A percentile compares a stretch with the other conserved stretches of the same genome.
These are phyloP conservation scores for Paramecium caudatum DNA, from an alignment of 73 alveolate species.

Conservation along the genomic window DNA sequence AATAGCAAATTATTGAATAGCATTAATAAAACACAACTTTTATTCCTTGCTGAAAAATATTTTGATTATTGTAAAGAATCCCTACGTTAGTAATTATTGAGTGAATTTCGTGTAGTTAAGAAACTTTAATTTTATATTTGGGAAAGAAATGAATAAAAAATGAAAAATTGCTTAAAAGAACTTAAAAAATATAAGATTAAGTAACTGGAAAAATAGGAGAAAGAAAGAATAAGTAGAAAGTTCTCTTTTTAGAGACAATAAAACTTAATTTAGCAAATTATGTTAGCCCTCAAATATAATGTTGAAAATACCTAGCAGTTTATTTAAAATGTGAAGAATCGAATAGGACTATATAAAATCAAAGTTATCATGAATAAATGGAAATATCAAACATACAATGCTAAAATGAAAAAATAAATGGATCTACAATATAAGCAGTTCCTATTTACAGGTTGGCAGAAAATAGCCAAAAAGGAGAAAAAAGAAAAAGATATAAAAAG, in stretches of 20 bases:
- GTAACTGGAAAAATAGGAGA: slow-evolving; percentile 26
- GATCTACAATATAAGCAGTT: slow-evolving; percentile 19
- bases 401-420: slow-evolving; percentile 19
- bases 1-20: slow-evolving; percentile 14
- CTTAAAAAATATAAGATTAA: background rate
- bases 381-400: background rate
- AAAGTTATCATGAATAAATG: background rate
- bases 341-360: background rate
- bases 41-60: slow-evolving; percentile 17
- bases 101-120: background rate
- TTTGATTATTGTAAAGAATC: background rate
- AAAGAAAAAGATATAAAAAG: background rate
- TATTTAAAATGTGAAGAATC: background rate
- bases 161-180: background rate
- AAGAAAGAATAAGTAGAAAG: slow-evolving; percentile 1
- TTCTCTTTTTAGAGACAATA: background rate
- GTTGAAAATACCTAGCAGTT: background rate
- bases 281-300: background rate
- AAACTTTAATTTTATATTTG: background rate
- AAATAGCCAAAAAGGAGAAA: background rate
- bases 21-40: background rate
- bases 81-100: background rate
- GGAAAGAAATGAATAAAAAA: background rate
- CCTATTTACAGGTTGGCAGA: background rate
- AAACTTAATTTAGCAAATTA: background rate